phyloP scores from a whole-genome alignment of 257 asterid genomes.

The Solanum bulbocastanum region DNA sequence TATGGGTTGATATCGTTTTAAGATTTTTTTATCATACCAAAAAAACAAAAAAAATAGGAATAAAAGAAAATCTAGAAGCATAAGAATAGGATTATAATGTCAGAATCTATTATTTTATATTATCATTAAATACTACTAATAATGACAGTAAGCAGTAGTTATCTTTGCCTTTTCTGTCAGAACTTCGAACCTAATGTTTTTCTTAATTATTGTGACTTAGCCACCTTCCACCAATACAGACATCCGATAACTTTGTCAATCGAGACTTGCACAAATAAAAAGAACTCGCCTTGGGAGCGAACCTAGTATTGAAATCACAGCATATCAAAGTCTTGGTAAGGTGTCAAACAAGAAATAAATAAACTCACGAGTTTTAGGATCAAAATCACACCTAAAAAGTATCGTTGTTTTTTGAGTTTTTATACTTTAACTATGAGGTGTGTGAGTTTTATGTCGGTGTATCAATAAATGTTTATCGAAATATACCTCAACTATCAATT shows the following conservation, averaged over 20 bases:
- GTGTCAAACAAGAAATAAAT: not conserved
- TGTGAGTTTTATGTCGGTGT: not conserved
- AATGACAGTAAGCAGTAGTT: not conserved
- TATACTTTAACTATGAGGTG: not conserved
- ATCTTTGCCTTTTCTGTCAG: not conserved
- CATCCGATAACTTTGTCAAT: fast-evolving
- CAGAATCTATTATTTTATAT: not conserved
- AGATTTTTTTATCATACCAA: not conserved
- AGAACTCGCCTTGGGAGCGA: not conserved
- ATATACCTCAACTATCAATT: not conserved
- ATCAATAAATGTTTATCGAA: not conserved
- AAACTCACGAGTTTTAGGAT: too few relatives aligned
- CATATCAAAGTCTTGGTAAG: not conserved
- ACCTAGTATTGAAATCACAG: not conserved
- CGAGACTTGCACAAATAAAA: not conserved
- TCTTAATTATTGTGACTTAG: not conserved
- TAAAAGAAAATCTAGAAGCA: not conserved
- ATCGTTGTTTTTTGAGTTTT: not conserved
- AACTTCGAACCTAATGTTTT: not conserved
- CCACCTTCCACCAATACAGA: fast-evolving
- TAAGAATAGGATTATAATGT: not conserved
- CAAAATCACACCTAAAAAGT: not conserved
- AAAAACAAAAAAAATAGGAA: not conserved
- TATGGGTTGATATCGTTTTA: not conserved
- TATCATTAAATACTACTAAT: not conserved